Percentiles rank a stretch among this genome's conserved stretches.
These are phyloP conservation scores for Amanita exitialis DNA, from an alignment of 768 basidiomycete genomes.

Conservation along the genomic window DNA sequence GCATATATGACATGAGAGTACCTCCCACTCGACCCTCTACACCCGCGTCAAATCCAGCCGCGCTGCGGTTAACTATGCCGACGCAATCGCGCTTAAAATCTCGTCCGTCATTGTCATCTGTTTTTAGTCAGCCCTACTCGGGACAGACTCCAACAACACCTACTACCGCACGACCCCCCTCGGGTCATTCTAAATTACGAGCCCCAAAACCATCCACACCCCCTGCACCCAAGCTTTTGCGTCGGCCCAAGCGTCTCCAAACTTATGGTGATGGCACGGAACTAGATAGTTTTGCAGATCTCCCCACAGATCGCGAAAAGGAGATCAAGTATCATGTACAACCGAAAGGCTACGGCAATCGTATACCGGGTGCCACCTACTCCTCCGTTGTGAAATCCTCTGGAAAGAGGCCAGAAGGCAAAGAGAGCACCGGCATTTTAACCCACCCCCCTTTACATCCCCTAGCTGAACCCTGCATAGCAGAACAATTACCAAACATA, in stretches of 20 bases:
- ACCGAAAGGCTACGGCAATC: constrained; percentile 58
- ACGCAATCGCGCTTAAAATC: constrained; percentile 68
- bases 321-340: constrained; percentile 68
- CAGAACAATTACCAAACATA: constrained; percentile 37
- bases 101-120: constrained; percentile 64
- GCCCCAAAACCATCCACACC: constrained; percentile 19
- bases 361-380: constrained; percentile 47
- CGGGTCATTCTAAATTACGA: constrained; percentile 34
- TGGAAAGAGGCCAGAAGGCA: constrained; percentile 46
- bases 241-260: constrained; percentile 66
- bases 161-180: constrained; percentile 48
- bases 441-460: constrained; percentile 11
- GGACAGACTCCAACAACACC: constrained; percentile 47
- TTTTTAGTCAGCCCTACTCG: constrained; percentile 46
- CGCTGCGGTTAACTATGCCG: constrained; percentile 81
- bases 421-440: constrained; percentile 19
- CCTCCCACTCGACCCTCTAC: constrained; percentile 76
- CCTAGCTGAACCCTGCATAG: constrained; percentile 14
- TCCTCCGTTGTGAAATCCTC: constrained; percentile 23
- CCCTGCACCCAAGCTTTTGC: constrained; percentile 56
- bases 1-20: constrained; percentile 56
- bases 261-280: constrained; percentile 86
- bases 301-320: constrained; percentile 78
- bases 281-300: constrained; percentile 80
- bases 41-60: constrained; percentile 67